Conservation (phyloP, 805 yeast species). For the Brettanomyces bruxellensis region DNA sequence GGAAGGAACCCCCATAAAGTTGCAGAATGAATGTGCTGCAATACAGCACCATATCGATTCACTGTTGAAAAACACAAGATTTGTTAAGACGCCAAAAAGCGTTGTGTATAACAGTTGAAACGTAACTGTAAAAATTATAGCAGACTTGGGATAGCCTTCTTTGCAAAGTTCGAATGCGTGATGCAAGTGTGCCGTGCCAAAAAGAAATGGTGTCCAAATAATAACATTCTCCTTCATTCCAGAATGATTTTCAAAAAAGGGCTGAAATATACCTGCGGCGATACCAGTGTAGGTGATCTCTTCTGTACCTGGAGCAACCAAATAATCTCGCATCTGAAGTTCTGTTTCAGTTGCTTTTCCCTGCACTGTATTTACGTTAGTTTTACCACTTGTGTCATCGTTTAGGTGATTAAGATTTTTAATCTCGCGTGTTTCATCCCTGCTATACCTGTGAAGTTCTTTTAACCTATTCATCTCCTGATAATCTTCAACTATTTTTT, state of each 20-base stretch:
- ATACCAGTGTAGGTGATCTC: slow-evolving; percentile 59
- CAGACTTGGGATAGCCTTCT: slow-evolving; percentile 15
- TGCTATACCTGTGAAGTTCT: neutral
- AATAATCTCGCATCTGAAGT: slow-evolving; percentile 36
- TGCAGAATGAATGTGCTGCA: slow-evolving; percentile 58
- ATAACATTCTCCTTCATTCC: slow-evolving; percentile 16
- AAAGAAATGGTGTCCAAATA: slow-evolving; percentile 46
- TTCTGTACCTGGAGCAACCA: slow-evolving; percentile 73
- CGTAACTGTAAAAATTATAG: slow-evolving; percentile 28
- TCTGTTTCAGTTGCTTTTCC: no score
- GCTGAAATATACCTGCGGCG: slow-evolving; percentile 7
- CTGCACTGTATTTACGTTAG: no score
- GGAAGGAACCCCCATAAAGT: slow-evolving; percentile 59
- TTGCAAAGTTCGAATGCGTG: slow-evolving; percentile 48
- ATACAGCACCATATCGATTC: slow-evolving; percentile 49
- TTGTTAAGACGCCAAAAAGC: slow-evolving; percentile 61
- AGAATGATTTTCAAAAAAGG: slow-evolving; percentile 1
- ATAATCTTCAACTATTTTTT: slow-evolving; percentile 14
- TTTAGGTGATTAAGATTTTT: neutral
- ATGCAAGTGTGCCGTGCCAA: slow-evolving; percentile 74
- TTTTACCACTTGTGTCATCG: no score
- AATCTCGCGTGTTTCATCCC: neutral
- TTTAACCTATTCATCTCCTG: neutral
- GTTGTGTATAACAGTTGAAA: slow-evolving; percentile 61
- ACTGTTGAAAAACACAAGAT: slow-evolving; percentile 42